Conservation (phyloP, 805 yeast species). For the Saturnispora besseyi region DNA sequence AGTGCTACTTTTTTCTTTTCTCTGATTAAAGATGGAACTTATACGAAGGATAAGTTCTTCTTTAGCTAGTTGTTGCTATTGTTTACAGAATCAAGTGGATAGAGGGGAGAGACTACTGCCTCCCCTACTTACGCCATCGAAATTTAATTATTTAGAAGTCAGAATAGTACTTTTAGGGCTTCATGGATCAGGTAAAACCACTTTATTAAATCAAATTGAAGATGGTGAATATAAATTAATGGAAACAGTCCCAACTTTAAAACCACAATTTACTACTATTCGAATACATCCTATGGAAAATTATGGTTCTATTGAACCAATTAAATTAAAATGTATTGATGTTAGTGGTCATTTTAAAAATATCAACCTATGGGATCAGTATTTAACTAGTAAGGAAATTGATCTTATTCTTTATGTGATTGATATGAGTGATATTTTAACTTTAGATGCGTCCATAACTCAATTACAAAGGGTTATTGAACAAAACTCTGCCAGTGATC, state of each 20-base stretch:
- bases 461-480: constrained; percentile 17
- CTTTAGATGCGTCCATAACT: constrained; percentile 16
- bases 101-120: not conserved
- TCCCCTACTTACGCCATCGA: not conserved
- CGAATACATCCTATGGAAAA: not conserved
- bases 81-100: not conserved
- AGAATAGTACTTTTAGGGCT: constrained; percentile 25
- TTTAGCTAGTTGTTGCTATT: constrained; percentile 6
- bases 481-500: constrained; percentile 14
- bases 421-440: constrained; percentile 25
- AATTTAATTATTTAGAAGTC: constrained; percentile 12
- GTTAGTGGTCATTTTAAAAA: constrained; percentile 26
- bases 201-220: constrained; percentile 6
- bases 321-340: constrained; percentile 20
- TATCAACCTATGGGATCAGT: constrained; percentile 20
- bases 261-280: constrained; percentile 7
- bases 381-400: constrained; percentile 7
- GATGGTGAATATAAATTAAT: not conserved
- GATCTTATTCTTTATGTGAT: constrained; percentile 22
- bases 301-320: not conserved
- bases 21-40: not conserved
- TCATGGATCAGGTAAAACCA: constrained; percentile 23
- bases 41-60: not conserved
- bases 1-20: not conserved
- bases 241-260: constrained; percentile 20